Evolutionary conservation across 139 green algal genomes (phyloP), one percentile per base, ranked within the genome.

Genomic region (Chlamydomonas incerta): DNA sequence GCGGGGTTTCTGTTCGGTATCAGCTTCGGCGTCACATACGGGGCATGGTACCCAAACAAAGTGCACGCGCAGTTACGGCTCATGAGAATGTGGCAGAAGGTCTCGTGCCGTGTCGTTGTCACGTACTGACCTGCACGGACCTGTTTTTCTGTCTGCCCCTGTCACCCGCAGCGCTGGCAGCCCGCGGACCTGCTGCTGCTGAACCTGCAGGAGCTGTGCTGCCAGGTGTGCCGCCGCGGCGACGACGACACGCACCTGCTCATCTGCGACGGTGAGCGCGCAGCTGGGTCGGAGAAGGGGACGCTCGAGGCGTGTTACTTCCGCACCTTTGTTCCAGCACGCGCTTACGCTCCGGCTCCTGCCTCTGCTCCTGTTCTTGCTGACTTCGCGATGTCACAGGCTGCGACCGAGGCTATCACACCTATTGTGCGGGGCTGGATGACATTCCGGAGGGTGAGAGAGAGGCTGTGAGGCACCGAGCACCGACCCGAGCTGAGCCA

Each of bases 381-480:
- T n/a, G n/a, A n/a, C n/a, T n/a, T n/a, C n/a, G n/a, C n/a, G n/a
- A n/a, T n/a, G n/a, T n/a, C 9, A 15, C 89, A 96, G 93, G 87
- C 31, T 97, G 94, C 79, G 92, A 96, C 71, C 50, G 79, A 3
- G 94, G 92, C 15, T 96, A 86, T 55, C 94, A 97, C 82, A 96
- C 90, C 29, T 95, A 95, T 80, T 97, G 94, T 81, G 88, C 91
- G 13, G 82, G 87, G 0, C 82, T 95, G 47, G 50, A 74, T 4
- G 71, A 46, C 26, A 82, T 97, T 0, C 94, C 94, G 2, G 65
- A 92, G 31, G 94, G 89, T 34, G 46, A 24, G 92, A 87, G n/a
- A n/a, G n/a, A n/a, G n/a, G n/a, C n/a, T n/a, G n/a, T n/a, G n/a
- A n/a, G n/a, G n/a, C n/a, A n/a, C n/a, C n/a, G n/a, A n/a, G n/a